Base-by-base conservation (phyloP, 2,329 filamentous ascomycete species). In the Acrodontium crateriforme region DNA sequence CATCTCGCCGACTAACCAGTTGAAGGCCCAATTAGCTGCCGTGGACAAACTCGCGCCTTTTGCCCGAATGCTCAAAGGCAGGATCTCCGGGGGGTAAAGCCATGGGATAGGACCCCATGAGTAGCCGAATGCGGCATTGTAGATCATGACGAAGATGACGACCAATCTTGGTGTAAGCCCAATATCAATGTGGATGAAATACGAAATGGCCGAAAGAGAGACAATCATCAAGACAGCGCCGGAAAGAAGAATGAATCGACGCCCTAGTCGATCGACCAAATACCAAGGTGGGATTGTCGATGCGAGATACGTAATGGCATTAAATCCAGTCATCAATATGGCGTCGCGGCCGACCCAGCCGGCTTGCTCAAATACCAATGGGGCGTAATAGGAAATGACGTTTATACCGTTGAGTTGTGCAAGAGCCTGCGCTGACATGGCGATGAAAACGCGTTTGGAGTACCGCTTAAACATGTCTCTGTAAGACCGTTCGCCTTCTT, bases 391-490 rank as follows among this genome's bases (percentile, higher is more conserved):
- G 1, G 87, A 95, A 39, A 98, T 98, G 52, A 98, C 89, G 58
- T 98, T 98, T 62, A 98, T 98, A 40, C 89, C 89, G 60, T 95
- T 95, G 29, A 98, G 72, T 58, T 98, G 89, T 16, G 89, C 89
- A 40, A 98, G 71, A 5, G 77, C 84, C 56, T 95, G 89, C 3
- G 89, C 89, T 18, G 87, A 95, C 89, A 95, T 95, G 58, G 89
- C 89, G 52, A 95, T 95, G 49, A 95, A 83, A 40, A 95, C 87
- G 29, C 89, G 82, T 46, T 79, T 89, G 50, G 69, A 71, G 62
- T 95, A 95, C 37, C 82, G 74, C 47, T 70, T 77, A 65, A 95
- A 98, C 89, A 98, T 98, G 37, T 95, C 89, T 20, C 56, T 45
- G 55, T 95, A 98, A 0, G 80, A 74, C 42, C 89, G 72, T 59